A percentile compares a stretch with the other conserved stretches of the same genome.
Conservation (phyloP, 2,329 filamentous ascomycete genomes). For the Shiraia sp. region DNA sequence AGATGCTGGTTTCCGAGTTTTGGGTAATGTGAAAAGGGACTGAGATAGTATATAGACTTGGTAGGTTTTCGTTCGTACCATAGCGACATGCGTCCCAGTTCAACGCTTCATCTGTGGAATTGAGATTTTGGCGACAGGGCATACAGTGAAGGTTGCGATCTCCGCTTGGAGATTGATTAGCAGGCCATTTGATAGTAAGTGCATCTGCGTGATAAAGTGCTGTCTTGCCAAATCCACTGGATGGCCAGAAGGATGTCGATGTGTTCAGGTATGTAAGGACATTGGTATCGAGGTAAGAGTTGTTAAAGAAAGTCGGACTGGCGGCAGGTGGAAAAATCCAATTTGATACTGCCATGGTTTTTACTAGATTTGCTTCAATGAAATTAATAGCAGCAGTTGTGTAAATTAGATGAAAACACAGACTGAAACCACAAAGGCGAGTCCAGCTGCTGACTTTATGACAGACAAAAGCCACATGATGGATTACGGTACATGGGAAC, state of each 20-base stretch:
- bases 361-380: not conserved
- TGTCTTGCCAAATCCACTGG: not conserved
- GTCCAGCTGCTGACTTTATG: no score
- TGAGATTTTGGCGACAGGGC: not conserved
- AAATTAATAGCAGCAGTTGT: no score
- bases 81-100: conserved; percentile 5
- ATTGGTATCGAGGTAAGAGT: not conserved
- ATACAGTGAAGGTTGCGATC: not conserved
- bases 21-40: not conserved
- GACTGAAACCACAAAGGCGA: no score
- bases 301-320: not conserved
- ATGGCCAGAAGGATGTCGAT: not conserved
- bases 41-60: not conserved
- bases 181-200: not conserved
- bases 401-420: no score
- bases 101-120: not conserved
- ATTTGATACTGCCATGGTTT: not conserved
- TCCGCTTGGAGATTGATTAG: not conserved
- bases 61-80: no score
- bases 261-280: conserved; percentile 1
- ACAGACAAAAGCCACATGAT: no score
- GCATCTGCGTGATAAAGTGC: not conserved
- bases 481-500: no score
- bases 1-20: not conserved
- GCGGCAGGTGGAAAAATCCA: conserved; percentile 1